phyloP scores from a whole-genome alignment of 208 protist genomes.

The Leishmania tarentolae region DNA sequence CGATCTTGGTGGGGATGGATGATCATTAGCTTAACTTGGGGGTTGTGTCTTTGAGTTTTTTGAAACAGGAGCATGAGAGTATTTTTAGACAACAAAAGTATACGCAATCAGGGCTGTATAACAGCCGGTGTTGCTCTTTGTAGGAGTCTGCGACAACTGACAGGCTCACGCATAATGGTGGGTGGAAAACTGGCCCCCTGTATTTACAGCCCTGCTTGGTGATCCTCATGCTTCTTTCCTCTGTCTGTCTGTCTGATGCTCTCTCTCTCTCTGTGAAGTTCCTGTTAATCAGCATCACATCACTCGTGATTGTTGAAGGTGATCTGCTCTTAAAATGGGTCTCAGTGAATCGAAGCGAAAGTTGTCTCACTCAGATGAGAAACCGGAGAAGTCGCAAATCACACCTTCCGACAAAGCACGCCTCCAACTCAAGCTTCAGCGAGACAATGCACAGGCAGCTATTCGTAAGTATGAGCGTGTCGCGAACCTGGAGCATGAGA shows the following conservation, averaged over 20 bases:
- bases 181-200: background rate
- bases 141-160: background rate
- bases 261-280: background rate
- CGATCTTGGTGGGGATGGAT: background rate
- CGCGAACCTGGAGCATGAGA: slow-evolving; percentile 50
- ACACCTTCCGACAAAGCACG: slow-evolving; percentile 67
- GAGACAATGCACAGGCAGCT: slow-evolving; percentile 71
- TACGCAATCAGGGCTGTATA: background rate
- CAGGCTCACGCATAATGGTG: background rate
- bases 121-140: background rate
- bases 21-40: background rate
- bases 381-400: slow-evolving; percentile 37
- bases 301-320: background rate
- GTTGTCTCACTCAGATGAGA: background rate
- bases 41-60: background rate
- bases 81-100: background rate
- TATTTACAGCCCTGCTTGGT: background rate
- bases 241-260: background rate
- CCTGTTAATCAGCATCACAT: background rate
- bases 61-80: background rate
- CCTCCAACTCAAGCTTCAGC: slow-evolving; percentile 84
- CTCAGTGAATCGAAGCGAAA: slow-evolving; percentile 17
- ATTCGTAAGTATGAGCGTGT: slow-evolving; percentile 73
- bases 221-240: background rate
- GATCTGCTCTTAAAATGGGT: slow-evolving; percentile 17